Conservation (phyloP, 2,329 filamentous ascomycete species). For the Didymella exigua region DNA sequence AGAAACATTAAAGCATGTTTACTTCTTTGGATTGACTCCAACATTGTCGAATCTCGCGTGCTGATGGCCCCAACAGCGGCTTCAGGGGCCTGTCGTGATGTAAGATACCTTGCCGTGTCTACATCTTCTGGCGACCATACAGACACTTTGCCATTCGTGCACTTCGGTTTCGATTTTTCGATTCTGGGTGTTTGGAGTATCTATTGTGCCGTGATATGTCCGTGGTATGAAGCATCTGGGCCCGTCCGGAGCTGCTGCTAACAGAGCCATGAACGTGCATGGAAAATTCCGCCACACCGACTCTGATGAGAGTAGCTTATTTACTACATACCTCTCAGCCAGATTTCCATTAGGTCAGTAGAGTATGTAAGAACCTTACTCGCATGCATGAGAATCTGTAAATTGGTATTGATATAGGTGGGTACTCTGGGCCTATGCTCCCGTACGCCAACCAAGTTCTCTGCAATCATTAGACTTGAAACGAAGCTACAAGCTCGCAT, state of each 20-base stretch:
- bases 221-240: background rate
- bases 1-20: conserved; percentile 3
- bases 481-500: background rate
- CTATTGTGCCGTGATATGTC: background rate
- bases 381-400: background rate
- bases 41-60: conserved; percentile 13
- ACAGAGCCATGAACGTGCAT: background rate
- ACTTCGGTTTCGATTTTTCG: background rate
- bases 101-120: conserved; percentile 13
- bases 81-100: conserved; percentile 1
- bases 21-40: conserved; percentile 9
- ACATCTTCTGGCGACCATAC: background rate
- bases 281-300: background rate
- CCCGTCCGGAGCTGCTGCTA: background rate
- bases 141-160: background rate
- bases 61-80: conserved; percentile 1
- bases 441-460: background rate
- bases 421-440: background rate
- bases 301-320: background rate
- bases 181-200: background rate
- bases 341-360: background rate
- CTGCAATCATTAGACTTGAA: background rate
- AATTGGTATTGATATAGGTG: background rate
- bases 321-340: background rate
- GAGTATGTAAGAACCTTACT: background rate